These are phyloP conservation scores for Termitomyces heimii DNA, from an alignment of 768 basidiomycete species.

Conservation along the genomic window DNA sequence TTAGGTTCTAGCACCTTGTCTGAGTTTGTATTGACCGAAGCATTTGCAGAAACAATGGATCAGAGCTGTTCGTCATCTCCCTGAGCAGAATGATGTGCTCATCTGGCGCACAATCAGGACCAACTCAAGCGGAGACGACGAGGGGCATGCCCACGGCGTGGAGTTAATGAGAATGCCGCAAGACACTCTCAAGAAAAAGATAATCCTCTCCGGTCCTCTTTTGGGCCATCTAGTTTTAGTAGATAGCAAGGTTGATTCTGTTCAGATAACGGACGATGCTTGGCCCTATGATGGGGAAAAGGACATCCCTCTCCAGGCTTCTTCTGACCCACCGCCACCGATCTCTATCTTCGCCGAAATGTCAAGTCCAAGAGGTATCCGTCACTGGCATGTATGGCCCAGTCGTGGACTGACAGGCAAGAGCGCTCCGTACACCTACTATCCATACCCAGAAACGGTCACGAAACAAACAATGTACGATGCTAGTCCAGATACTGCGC, in stretches of 20 bases:
- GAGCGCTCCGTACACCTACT: constrained; percentile 21
- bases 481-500: constrained; percentile 14
- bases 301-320: constrained; percentile 20
- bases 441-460: constrained; percentile 16
- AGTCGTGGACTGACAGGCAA: constrained; percentile 4
- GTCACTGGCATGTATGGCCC: constrained; percentile 26
- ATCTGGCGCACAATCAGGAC: constrained; percentile 36
- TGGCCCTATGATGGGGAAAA: constrained; percentile 22
- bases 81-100: constrained; percentile 44
- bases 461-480: background rate
- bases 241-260: constrained; percentile 9
- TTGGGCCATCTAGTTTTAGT: background rate
- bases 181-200: background rate
- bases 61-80: constrained; percentile 44
- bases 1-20: background rate
- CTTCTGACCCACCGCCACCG: constrained; percentile 27
- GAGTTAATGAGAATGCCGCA: background rate
- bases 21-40: background rate
- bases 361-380: constrained; percentile 21
- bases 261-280: constrained; percentile 36
- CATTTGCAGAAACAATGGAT: constrained; percentile 38
- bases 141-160: background rate
- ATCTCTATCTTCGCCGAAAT: constrained; percentile 33
- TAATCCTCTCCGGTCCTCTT: background rate
- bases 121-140: no score